These are phyloP conservation scores for Exobasidium rhododendri DNA, from an alignment of 1,284 basidiomycete species.

Conservation along the genomic window DNA sequence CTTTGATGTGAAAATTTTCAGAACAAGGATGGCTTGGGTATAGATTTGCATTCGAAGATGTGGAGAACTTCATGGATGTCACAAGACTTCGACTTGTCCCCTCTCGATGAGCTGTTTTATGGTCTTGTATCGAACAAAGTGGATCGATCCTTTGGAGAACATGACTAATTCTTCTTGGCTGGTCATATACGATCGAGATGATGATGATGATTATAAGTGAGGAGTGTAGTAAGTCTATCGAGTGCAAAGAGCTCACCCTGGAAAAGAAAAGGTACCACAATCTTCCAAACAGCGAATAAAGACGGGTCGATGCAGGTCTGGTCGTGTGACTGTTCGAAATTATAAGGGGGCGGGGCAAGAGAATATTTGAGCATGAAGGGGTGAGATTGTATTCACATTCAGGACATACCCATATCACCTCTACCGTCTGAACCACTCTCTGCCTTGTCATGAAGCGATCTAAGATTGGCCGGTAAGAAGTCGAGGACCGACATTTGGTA, in stretches of 20 bases:
- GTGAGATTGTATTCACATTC: neutral
- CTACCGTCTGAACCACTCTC: neutral
- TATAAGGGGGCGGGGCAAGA: too few species aligned
- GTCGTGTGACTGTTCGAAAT: constrained; percentile 27
- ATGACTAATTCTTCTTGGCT: constrained; percentile 31
- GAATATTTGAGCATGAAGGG: neutral
- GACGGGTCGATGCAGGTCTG: constrained; percentile 44
- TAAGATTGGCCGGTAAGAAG: constrained; percentile 39
- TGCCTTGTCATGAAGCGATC: constrained; percentile 24
- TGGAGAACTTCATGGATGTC: neutral
- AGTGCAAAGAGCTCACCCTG: too few species aligned
- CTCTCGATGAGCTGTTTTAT: constrained; percentile 38
- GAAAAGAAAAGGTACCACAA: constrained; percentile 26
- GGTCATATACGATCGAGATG: too few species aligned
- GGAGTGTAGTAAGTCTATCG: too few species aligned
- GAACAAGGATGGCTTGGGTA: neutral
- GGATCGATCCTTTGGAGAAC: constrained; percentile 35
- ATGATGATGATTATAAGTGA: neutral
- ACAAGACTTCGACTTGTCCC: constrained; percentile 37
- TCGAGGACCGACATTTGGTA: constrained; percentile 32
- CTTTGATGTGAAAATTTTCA: neutral
- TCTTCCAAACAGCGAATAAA: constrained; percentile 46
- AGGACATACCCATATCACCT: constrained; percentile 39
- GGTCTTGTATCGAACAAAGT: constrained; percentile 43
- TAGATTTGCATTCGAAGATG: neutral